Evolutionary conservation across 2,329 filamentous ascomycete species (phyloP), one percentile per base, ranked within the genome.

Genomic region (Graphiopsis chlorocephala): DNA sequence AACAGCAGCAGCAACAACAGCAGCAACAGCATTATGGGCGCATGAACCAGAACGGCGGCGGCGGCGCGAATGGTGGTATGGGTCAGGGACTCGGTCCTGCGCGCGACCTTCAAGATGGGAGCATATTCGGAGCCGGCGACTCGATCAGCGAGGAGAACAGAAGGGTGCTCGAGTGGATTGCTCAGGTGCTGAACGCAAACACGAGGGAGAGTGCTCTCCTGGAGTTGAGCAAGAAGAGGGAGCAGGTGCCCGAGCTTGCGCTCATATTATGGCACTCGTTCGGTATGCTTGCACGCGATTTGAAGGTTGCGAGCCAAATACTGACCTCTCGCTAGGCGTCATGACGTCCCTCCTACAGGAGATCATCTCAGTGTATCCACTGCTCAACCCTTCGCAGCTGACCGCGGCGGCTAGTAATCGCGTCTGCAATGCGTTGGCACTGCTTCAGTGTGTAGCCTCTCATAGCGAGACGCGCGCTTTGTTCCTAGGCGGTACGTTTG

Each of bases 221-320:
- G 74, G 95, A 99, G 79, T 85, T 99, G 60, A 98, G 94, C 81
- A 99, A 99, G 84, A 99, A 99, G 85, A 85, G 95, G 64, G 95
- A 99, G 80, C 95, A 98, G 79, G 95, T 99, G 17, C 94, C 95
- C 0, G 95, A 99, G 81, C 83, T 99, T 66, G 95, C 95, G 55
- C 83, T 99, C 72, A 97, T 99, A 67, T 83, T 99, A 67, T 99
- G 95, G 95, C 95, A 99, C 79, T 98, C 94, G 3, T 98, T 97
- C 75, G 95, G 94, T 96, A 86, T 69, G 87, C 4, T 28, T 47
- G 45, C 45, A 23, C n/a, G n/a, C 58, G 42, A 8, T 11, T 28
- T 17, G 35, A 57, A 50, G n/a, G 50, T 31, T 42, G 42, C 47
- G 26, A 47, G 10, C 25, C 35, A 6, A 48, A 12, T 28, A 57